phyloP scores from a whole-genome alignment of 129 eudicot species.

The Oenanthe sinensis region DNA sequence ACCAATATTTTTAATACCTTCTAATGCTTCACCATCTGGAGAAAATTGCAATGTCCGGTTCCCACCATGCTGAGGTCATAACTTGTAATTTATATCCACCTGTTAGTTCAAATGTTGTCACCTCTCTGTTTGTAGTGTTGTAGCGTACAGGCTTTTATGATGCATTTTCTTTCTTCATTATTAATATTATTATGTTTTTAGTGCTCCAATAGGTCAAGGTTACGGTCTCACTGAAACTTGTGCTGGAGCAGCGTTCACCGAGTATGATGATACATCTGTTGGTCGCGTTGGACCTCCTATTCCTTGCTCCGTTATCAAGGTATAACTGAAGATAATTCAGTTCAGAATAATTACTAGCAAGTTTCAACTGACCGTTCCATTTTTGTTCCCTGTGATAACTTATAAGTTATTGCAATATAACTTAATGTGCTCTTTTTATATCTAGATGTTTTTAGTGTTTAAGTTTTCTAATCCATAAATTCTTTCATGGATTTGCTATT shows the following conservation, averaged over 20 bases:
- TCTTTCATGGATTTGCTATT: too few species aligned
- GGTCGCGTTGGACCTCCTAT: slow-evolving; percentile 97
- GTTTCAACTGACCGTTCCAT: too few species aligned
- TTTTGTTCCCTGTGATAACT: too few species aligned
- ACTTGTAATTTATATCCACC: neutral
- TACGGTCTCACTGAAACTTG: slow-evolving; percentile 97
- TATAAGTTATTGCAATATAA: too few species aligned
- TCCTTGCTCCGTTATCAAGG: slow-evolving; percentile 90
- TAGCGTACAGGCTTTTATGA: neutral
- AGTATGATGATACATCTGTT: slow-evolving; percentile 89
- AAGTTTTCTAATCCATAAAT: too few species aligned
- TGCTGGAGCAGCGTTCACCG: slow-evolving; percentile 96
- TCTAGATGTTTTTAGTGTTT: too few species aligned
- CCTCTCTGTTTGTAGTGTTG: neutral
- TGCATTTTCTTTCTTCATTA: neutral
- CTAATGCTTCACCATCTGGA: neutral
- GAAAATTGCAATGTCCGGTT: neutral
- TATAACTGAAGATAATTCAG: slow-evolving; percentile 9
- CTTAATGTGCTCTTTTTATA: too few species aligned
- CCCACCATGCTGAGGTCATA: neutral
- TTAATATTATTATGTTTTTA: neutral
- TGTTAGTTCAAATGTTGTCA: neutral
- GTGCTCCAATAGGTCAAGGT: slow-evolving; percentile 97
- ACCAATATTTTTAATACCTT: neutral
- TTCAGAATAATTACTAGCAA: neutral